A percentile compares a stretch with the other conserved stretches of the same genome.
These are phyloP conservation scores for Aspergillus texensis DNA, from an alignment of 2,329 filamentous ascomycete genomes.

Conservation along the genomic window DNA sequence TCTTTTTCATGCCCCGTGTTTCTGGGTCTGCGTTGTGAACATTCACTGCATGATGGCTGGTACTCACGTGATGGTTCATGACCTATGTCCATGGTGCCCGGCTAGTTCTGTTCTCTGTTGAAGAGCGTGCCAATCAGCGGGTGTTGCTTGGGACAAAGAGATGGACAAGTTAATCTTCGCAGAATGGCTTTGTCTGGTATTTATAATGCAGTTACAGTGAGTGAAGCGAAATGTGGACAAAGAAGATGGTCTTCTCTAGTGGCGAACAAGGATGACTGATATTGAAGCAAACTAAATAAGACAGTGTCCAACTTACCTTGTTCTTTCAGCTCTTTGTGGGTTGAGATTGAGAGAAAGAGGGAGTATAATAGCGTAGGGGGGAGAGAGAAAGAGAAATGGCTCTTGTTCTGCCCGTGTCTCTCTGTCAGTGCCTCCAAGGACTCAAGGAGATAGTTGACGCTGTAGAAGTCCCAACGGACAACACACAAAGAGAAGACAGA, in stretches of 20 bases:
- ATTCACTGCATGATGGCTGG: neutral
- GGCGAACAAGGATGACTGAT: neutral
- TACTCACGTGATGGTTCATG: constrained; percentile 23
- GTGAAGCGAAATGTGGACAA: neutral
- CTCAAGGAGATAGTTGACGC: neutral
- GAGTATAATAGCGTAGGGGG: neutral
- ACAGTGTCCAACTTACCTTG: neutral
- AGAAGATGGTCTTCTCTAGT: neutral
- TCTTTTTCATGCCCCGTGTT: neutral
- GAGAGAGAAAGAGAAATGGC: neutral
- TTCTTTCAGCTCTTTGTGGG: neutral
- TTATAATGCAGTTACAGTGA: neutral
- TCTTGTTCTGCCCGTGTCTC: neutral
- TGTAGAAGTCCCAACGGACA: neutral
- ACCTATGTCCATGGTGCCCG: constrained; percentile 14
- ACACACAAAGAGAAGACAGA: neutral
- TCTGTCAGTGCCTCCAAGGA: neutral
- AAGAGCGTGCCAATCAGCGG: neutral
- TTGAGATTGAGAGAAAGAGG: neutral
- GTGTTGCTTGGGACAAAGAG: neutral
- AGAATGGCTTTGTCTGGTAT: neutral
- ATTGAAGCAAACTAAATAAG: neutral
- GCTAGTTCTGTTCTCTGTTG: neutral
- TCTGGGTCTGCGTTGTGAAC: neutral
- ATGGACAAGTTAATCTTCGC: neutral